Base-by-base conservation (phyloP, 306 rosid species). In the Sesbania bispinosa region DNA sequence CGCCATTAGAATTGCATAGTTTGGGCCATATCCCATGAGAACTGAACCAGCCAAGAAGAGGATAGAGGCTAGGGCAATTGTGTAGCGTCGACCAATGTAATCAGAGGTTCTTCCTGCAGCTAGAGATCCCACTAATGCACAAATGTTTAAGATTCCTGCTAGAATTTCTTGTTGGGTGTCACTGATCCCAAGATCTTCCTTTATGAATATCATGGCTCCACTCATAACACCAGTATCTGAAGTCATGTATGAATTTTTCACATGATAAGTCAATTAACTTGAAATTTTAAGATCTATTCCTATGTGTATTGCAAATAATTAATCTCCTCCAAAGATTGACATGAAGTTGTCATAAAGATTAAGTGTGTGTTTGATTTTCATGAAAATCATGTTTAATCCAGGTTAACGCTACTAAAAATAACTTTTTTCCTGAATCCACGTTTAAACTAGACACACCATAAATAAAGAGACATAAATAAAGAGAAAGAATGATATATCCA, bases 191-290 rank as follows among this genome's bases (percentile, higher is more conserved):
- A 92, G 74, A 14, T 89, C 97, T 1, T 92, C 97, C 77, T 92
- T 70, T 23, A 92, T 92, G 84, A 87, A 92, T 61, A 92, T 61
- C 91, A 87, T 79, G 18, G 97, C 97, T 45, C 96, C 97, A 69
- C 96, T 87, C 97, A 92, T 92, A 2, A 92, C 96, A 21, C 96
- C 97, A 0, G 93, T 87, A 66, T 89, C 96, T 89, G 80, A 24
- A 72, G 7, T 64, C 60, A 62, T 13, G 7, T 10, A 35, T 27
- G 30, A 27, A 27, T 27, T n/a, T n/a, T n/a, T n/a, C n/a, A n/a
- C n/a, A n/a, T n/a, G n/a, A n/a, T n/a, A n/a, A n/a, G n/a, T n/a
- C n/a, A n/a, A n/a, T n/a, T n/a, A n/a, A n/a, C n/a, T n/a, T n/a
- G n/a, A n/a, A n/a, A n/a, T n/a, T n/a, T n/a, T n/a, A n/a, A n/a